Conservation (phyloP, 2,329 filamentous ascomycete genomes). For the Aciculosporium take region DNA sequence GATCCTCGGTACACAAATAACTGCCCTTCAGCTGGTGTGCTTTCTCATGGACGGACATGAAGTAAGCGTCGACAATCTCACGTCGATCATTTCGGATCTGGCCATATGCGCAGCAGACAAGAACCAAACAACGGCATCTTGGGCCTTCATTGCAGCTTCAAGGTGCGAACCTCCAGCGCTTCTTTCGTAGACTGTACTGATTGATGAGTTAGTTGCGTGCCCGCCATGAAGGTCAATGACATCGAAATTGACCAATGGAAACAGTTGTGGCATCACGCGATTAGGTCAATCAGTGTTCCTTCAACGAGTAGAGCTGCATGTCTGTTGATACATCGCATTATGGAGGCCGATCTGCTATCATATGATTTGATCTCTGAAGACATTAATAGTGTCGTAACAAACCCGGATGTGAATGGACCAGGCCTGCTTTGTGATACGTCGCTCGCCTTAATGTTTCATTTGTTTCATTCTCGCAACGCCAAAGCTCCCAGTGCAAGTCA, state of each 20-base stretch:
- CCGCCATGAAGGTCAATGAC: slow-evolving; percentile 19
- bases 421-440: slow-evolving; percentile 66
- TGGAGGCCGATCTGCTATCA: slow-evolving; percentile 51
- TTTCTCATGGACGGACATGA: slow-evolving; percentile 37
- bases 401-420: slow-evolving; percentile 71
- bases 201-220: slow-evolving; percentile 17
- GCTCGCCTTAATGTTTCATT: slow-evolving; percentile 53
- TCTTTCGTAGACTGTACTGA: slow-evolving; percentile 9
- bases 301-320: slow-evolving; percentile 65
- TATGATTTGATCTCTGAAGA: slow-evolving; percentile 55
- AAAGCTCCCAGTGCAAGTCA: slow-evolving; percentile 56
- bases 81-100: slow-evolving; percentile 43
- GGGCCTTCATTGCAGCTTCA: slow-evolving; percentile 72
- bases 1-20: slow-evolving; percentile 30
- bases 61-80: slow-evolving; percentile 36
- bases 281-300: slow-evolving; percentile 54
- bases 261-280: slow-evolving; percentile 61
- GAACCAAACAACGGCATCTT: slow-evolving; percentile 50
- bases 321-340: slow-evolving; percentile 53
- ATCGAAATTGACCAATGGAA: slow-evolving; percentile 41
- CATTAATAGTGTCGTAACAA: slow-evolving; percentile 57
- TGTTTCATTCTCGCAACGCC: slow-evolving; percentile 52
- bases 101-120: slow-evolving; percentile 53
- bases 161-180: slow-evolving; percentile 38
- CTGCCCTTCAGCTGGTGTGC: slow-evolving; percentile 42